phyloP scores from a whole-genome alignment of 2,329 filamentous ascomycete species.

The Neonectria faginata region DNA sequence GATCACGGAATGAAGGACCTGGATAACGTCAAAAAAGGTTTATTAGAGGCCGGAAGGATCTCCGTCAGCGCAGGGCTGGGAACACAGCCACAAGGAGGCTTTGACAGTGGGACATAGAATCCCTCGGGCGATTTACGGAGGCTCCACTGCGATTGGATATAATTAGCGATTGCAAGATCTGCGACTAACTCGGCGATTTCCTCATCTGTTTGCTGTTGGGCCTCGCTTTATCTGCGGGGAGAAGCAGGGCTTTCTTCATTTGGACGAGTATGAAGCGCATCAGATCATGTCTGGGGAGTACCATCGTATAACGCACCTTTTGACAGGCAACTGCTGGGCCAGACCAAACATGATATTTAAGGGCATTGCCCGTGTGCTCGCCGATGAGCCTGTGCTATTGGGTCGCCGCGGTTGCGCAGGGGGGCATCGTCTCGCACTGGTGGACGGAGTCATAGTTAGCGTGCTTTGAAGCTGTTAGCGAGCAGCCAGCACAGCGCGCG shows the following conservation, averaged over 20 bases:
- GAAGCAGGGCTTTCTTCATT: neutral
- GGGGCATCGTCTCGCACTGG: neutral
- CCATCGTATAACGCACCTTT: too few species aligned
- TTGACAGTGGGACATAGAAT: neutral
- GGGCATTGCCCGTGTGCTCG: neutral
- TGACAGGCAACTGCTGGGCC: neutral
- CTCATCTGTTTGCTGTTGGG: neutral
- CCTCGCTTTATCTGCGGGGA: neutral
- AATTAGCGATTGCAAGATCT: neutral
- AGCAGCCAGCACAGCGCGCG: neutral
- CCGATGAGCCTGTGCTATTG: neutral
- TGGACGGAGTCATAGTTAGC: neutral
- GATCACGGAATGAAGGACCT: neutral
- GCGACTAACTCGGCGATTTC: neutral
- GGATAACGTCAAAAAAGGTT: neutral
- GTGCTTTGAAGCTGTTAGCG: neutral
- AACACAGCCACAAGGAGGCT: slow-evolving; percentile 20
- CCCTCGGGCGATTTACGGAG: neutral
- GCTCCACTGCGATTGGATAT: neutral
- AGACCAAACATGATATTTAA: neutral
- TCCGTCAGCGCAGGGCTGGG: slow-evolving; percentile 3
- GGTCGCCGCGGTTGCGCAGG: neutral
- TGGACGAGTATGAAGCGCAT: neutral
- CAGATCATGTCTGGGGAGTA: neutral
- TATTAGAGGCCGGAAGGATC: neutral